phyloP scores from a whole-genome alignment of 2,329 filamentous ascomycete genomes.

The Hortaea sp. region DNA sequence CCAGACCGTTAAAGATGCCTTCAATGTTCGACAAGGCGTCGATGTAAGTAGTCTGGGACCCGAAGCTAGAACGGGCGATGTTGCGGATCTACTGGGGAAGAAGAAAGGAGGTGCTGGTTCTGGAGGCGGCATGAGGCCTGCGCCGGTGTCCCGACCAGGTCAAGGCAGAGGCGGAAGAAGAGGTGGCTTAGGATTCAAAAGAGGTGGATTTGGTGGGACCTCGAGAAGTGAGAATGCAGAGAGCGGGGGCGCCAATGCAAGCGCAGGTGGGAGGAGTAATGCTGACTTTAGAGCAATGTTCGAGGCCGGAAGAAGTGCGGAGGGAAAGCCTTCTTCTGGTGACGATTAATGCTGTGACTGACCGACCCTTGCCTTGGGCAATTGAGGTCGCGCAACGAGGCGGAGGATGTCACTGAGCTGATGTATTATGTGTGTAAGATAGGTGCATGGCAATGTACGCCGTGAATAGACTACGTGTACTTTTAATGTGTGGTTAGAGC shows the following conservation, averaged over 20 bases:
- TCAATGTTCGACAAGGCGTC: slow-evolving; percentile 51
- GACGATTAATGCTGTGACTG: too few species aligned
- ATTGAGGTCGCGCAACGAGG: too few species aligned
- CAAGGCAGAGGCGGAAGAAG: slow-evolving; percentile 35
- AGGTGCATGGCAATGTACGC: too few species aligned
- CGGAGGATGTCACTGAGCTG: too few species aligned
- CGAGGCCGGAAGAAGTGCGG: slow-evolving; percentile 12
- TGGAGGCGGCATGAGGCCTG: slow-evolving; percentile 16
- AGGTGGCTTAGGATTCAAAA: slow-evolving; percentile 42
- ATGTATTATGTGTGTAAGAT: too few species aligned
- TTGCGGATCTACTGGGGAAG: slow-evolving; percentile 41
- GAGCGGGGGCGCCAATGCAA: slow-evolving; percentile 8
- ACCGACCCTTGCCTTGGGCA: too few species aligned
- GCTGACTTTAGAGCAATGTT: slow-evolving; percentile 49
- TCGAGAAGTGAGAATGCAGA: slow-evolving; percentile 15
- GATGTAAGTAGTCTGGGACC: slow-evolving; percentile 30
- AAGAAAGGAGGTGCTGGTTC: slow-evolving; percentile 18
- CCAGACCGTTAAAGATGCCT: slow-evolving; percentile 56
- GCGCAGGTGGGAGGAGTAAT: slow-evolving; percentile 41
- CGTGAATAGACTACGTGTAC: too few species aligned
- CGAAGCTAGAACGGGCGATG: slow-evolving; percentile 37
- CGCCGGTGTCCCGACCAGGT: slow-evolving; percentile 29
- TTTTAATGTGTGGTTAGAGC: too few species aligned
- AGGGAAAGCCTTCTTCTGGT: too few species aligned
- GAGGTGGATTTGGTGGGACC: slow-evolving; percentile 19